A percentile compares a stretch with the other conserved stretches of the same genome.
These are phyloP conservation scores for Emericellopsis atlantica DNA, from an alignment of 2,329 filamentous ascomycete species.

Conservation along the genomic window DNA sequence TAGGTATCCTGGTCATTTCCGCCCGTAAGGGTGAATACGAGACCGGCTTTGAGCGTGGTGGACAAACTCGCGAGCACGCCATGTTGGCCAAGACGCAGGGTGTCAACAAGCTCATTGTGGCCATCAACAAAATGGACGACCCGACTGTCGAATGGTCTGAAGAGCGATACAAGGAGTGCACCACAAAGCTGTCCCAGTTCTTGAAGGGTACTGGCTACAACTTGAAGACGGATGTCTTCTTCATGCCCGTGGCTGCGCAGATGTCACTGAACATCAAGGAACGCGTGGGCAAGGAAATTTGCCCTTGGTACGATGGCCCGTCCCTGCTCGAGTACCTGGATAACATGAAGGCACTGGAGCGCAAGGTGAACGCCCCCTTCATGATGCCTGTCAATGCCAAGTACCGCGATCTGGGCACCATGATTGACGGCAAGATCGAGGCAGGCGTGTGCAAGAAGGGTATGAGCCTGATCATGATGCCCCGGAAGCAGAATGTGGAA, in stretches of 20 bases:
- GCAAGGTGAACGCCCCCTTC: conserved; percentile 94
- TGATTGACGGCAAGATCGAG: conserved; percentile 96
- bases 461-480: conserved; percentile 84
- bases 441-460: conserved; percentile 89
- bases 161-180: conserved; percentile 86
- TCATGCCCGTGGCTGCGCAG: conserved; percentile 95
- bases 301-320: conserved; percentile 78
- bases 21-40: conserved; percentile 98
- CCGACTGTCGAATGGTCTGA: conserved; percentile 92
- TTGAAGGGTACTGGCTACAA: conserved; percentile 91
- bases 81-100: conserved; percentile 97
- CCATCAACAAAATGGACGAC: conserved; percentile 99
- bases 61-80: conserved; percentile 94
- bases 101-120: conserved; percentile 91
- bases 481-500: conserved; percentile 71
- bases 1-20: conserved; percentile 91
- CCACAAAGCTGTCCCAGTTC: conserved; percentile 74
- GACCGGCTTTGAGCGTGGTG: conserved; percentile 92
- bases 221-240: conserved; percentile 81
- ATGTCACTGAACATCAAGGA: conserved; percentile 79
- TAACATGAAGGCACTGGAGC: conserved; percentile 80
- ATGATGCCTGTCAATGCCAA: conserved; percentile 98
- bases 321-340: conserved; percentile 95
- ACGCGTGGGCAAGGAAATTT: conserved; percentile 62
- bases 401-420: conserved; percentile 93